Percentiles rank a stretch among this genome's conserved stretches.
Evolutionary conservation across 345 rosid genomes (phyloP).

Genomic region (Brassica incana): DNA sequence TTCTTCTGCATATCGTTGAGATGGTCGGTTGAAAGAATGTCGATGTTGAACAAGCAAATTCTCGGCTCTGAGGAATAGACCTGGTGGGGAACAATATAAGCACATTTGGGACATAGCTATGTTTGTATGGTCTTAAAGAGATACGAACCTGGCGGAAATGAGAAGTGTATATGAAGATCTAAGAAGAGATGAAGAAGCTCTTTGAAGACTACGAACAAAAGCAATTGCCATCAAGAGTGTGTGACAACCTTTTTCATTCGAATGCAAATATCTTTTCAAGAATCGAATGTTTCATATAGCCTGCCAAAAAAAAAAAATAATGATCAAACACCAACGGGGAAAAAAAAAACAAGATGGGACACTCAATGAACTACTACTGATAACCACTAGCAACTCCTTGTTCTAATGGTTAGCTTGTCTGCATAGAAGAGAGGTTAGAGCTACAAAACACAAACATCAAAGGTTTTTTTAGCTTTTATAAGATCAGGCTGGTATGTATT

Average conservation of each 20-base stretch:
- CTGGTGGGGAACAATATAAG: constrained; percentile 10
- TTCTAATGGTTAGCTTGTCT: neutral
- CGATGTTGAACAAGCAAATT: constrained; percentile 15
- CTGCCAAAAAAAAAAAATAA: neutral
- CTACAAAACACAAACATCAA: neutral
- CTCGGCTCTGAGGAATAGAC: constrained; percentile 18
- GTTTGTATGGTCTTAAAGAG: neutral
- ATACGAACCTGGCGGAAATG: constrained; percentile 39
- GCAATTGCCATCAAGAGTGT: constrained; percentile 39
- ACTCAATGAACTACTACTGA: too few species aligned
- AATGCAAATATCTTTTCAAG: neutral
- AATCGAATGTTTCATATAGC: neutral
- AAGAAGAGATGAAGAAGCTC: constrained; percentile 41
- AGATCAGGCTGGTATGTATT: neutral
- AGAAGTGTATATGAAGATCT: constrained; percentile 26
- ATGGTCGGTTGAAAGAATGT: constrained; percentile 21
- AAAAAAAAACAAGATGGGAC: too few species aligned
- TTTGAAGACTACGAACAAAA: constrained; percentile 33
- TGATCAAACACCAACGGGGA: neutral
- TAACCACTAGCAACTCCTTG: neutral
- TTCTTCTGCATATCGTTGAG: constrained; percentile 45
- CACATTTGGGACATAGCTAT: neutral
- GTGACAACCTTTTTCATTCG: neutral
- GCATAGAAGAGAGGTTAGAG: neutral
- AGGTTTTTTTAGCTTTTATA: neutral